Conservation (phyloP, 495 filamentous ascomycete species). For the Ascodesmis nigricans region DNA sequence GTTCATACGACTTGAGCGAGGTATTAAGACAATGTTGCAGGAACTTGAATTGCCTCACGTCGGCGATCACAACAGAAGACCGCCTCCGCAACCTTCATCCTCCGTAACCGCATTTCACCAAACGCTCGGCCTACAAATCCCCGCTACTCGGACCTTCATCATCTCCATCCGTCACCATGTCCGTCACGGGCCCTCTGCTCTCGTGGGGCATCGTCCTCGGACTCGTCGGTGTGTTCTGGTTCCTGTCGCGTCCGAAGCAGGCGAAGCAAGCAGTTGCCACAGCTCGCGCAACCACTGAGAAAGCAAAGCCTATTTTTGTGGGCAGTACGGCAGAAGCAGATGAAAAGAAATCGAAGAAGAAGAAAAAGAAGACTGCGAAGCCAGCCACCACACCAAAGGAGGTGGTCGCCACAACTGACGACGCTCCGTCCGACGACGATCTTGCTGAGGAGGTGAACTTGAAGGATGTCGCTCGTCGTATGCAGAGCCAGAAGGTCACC, state of each 20-base stretch:
- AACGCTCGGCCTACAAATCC: no score
- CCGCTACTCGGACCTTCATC: no score
- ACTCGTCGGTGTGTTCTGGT: constrained; percentile 16
- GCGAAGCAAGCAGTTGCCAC: constrained; percentile 3
- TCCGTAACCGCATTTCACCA: no score
- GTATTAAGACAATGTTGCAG: no score
- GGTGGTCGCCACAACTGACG: constrained; percentile 5
- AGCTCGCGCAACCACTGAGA: constrained; percentile 1
- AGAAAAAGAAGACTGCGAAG: constrained; percentile 14
- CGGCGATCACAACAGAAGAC: no score
- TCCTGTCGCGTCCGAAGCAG: constrained; percentile 9
- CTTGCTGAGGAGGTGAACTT: constrained; percentile 14
- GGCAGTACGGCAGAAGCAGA: constrained; percentile 11
- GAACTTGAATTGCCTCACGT: no score
- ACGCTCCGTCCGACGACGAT: constrained; percentile 14
- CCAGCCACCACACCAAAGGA: constrained; percentile 11
- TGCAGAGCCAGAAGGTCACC: constrained; percentile 13
- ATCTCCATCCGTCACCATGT: no score
- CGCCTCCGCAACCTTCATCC: no score
- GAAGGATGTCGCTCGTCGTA: constrained; percentile 12
- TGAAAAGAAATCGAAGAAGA: constrained; percentile 12
- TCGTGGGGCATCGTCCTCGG: constrained; percentile 17
- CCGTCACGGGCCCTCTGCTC: constrained; percentile 5
- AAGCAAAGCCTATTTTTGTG: constrained; percentile 5
- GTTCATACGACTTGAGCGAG: no score